These are phyloP conservation scores for Coniella vitis DNA, from an alignment of 2,329 filamentous ascomycete species.

Conservation along the genomic window DNA sequence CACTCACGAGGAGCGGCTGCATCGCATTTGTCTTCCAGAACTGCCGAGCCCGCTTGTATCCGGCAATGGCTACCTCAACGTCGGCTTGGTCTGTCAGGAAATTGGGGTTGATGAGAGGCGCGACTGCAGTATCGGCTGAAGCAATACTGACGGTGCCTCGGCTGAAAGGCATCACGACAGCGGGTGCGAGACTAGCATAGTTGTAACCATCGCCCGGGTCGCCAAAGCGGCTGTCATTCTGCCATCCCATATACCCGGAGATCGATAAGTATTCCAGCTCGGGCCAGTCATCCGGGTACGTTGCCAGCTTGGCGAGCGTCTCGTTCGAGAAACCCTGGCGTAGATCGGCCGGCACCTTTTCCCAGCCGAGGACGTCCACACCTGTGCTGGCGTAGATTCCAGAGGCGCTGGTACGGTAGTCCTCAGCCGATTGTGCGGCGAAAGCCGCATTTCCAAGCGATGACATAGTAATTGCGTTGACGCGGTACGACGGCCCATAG, in stretches of 20 bases:
- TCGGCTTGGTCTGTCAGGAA: conserved; percentile 24
- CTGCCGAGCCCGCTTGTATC: conserved; percentile 20
- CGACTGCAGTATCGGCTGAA: conserved; percentile 23
- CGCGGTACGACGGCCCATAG: neutral
- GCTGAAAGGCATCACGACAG: neutral
- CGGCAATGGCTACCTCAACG: conserved; percentile 15
- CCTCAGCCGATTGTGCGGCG: neutral
- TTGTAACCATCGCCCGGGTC: conserved; percentile 7
- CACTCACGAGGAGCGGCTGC: neutral
- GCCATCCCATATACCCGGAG: neutral
- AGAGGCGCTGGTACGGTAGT: neutral
- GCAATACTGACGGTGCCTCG: conserved; percentile 23
- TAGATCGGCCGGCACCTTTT: neutral
- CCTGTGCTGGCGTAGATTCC: neutral
- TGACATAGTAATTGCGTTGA: neutral
- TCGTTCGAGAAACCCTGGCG: neutral
- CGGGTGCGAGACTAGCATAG: conserved; percentile 13
- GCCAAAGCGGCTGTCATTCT: neutral
- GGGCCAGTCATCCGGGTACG: conserved; percentile 7
- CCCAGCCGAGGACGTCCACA: neutral
- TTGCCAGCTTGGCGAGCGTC: neutral
- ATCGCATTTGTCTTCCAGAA: conserved; percentile 17
- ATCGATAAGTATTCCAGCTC: conserved; percentile 5
- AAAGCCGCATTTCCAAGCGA: neutral
- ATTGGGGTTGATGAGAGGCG: conserved; percentile 32